phyloP scores from a whole-genome alignment of 108 stramenopile genomes.

The Skeletonema grethae region DNA sequence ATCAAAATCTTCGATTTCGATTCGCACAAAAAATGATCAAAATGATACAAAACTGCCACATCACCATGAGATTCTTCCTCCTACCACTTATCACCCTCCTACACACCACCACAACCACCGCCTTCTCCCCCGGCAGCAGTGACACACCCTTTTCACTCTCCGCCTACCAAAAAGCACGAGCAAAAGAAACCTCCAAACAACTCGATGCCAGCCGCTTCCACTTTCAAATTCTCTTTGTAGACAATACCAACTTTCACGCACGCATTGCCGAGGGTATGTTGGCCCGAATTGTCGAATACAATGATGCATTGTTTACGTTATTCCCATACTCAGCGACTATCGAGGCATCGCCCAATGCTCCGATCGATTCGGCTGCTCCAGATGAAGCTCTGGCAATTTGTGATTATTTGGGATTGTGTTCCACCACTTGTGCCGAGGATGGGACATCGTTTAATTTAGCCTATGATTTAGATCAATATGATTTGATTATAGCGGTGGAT shows the following conservation, averaged over 20 bases:
- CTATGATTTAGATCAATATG: conserved; percentile 14
- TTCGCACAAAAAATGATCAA: no score
- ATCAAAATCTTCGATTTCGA: no score
- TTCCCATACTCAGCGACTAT: conserved; percentile 13
- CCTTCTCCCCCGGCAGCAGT: background rate
- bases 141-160: conserved; percentile 1
- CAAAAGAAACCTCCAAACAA: background rate
- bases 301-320: conserved; percentile 7
- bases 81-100: background rate
- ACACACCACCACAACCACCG: background rate
- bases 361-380: conserved; percentile 3
- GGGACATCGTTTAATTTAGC: conserved; percentile 11
- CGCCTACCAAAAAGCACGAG: background rate
- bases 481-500: conserved; percentile 16
- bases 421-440: conserved; percentile 1
- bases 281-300: conserved; percentile 11
- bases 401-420: background rate
- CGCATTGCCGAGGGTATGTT: conserved; percentile 15
- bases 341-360: conserved; percentile 1
- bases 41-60: background rate
- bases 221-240: conserved; percentile 10
- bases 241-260: conserved; percentile 42
- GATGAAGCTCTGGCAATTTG: conserved; percentile 8
- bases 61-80: background rate
- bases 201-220: background rate